phyloP scores from a whole-genome alignment of 139 green algal species.

The Coelastrella sp. region DNA sequence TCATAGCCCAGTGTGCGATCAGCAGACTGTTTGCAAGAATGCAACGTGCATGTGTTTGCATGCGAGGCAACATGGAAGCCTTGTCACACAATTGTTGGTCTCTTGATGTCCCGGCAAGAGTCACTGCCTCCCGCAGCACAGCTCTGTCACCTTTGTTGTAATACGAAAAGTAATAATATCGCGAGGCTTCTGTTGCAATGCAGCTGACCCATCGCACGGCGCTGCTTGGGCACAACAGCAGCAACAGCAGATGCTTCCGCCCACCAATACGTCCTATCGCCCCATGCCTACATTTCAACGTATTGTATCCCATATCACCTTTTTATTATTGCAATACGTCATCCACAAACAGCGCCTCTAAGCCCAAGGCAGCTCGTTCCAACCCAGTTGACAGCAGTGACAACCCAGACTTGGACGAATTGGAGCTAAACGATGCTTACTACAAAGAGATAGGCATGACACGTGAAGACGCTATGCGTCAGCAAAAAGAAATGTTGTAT shows the following conservation, averaged over 20 bases:
- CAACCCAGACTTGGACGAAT: constrained; percentile 54
- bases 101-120: too few species aligned
- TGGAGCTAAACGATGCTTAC: constrained; percentile 58
- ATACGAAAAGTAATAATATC: too few species aligned
- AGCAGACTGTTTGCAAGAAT: too few species aligned
- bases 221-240: neutral
- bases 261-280: neutral
- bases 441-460: constrained; percentile 60
- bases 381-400: neutral
- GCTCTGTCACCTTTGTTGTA: too few species aligned
- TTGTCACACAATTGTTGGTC: too few species aligned
- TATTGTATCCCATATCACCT: too few species aligned
- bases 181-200: too few species aligned
- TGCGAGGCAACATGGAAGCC: too few species aligned
- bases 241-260: neutral
- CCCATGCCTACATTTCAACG: too few species aligned
- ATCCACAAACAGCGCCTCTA: neutral
- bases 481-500: constrained; percentile 10
- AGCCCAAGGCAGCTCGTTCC: neutral
- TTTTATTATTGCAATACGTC: neutral
- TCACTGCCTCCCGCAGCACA: too few species aligned
- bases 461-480: neutral
- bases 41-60: too few species aligned
- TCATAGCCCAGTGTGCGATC: too few species aligned
- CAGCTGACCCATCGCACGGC: neutral